Evolutionary conservation across 805 yeast species (phyloP), one percentile per base, ranked within the genome.

Genomic region (Saccharomycopsis fibuligera): DNA sequence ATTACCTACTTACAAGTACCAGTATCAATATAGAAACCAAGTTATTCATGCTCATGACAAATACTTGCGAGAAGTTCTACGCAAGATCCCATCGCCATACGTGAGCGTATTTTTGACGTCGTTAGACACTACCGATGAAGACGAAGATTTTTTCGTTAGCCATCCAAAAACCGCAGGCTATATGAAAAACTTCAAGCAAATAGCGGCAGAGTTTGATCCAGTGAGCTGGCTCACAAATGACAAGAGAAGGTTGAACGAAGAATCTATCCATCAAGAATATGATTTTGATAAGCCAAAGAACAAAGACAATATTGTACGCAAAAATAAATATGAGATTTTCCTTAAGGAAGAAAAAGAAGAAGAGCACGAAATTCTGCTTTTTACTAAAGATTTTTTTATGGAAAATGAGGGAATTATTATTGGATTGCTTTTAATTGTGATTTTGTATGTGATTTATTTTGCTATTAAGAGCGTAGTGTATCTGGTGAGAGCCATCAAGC

Each of bases 41-140:
- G 66, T 66, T 1, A 59, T 79, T 29, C 56, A 61, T 12, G 59
- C 65, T 25, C 67, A 73, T 42, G 81, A 76, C 55, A 74, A 70
- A 41, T 64, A 68, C 14, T 51, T 86, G 9, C 68, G 83, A 45
- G 69, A 70, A 17, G 70, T 85, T 3, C 53, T 85, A n/a, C 74
- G 85, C 33, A 78, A 76, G 47, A 62, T 85, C 10, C 96, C 96
- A 1, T 72, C 90, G 0, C 96, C 96, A 0, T 75, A 77, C 51
- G 74, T 73, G 48, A 69, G 88, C 2, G 65, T 89, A 2, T 62
- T 87, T 2, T 68, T 79, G 50, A 78, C 89, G 0, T 70, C 82
- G 0, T 41, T 62, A 9, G 56, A 60, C 3, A 61, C 68, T 2
- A 35, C 56, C 2, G 49, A 49, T 2, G 54, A 56, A 2, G 57